Evolutionary conservation across 306 rosid genomes (phyloP).

Genomic region (Trifolium repens): DNA sequence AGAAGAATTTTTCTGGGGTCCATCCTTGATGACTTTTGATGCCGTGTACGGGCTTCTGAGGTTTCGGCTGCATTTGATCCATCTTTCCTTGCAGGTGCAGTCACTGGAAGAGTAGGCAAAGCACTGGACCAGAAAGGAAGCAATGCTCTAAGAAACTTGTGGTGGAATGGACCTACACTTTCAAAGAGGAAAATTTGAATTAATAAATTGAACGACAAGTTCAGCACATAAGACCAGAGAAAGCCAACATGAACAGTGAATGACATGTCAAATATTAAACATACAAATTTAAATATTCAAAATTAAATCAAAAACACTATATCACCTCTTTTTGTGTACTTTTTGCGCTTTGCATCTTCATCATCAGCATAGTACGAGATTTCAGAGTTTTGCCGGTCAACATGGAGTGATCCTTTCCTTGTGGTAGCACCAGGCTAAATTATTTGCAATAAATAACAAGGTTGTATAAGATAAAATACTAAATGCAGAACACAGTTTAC

Average conservation of each 20-base stretch:
- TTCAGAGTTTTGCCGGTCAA: conserved; percentile 87
- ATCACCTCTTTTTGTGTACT: conserved; percentile 88
- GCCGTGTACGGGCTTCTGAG: conserved; percentile 79
- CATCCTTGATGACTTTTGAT: conserved; percentile 87
- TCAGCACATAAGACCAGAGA: conserved; percentile 32
- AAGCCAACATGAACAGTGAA: conserved; percentile 7
- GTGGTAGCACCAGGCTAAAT: conserved; percentile 96
- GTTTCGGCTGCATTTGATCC: conserved; percentile 57
- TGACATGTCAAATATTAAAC: conserved; percentile 20
- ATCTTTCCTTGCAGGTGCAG: conserved; percentile 86
- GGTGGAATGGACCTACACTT: conserved; percentile 80
- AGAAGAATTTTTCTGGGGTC: conserved; percentile 99
- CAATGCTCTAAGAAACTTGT: conserved; percentile 88
- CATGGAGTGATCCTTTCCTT: conserved; percentile 72
- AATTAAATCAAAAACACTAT: conserved; percentile 23
- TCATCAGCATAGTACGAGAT: conserved; percentile 92
- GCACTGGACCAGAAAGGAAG: conserved; percentile 97
- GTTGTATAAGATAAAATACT: conserved; percentile 33
- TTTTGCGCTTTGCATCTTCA: conserved; percentile 84
- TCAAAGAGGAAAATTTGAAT: conserved; percentile 38
- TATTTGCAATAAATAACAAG: conserved; percentile 41
- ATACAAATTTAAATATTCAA: conserved; percentile 2
- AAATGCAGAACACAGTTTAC: conserved; percentile 23
- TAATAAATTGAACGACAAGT: conserved; percentile 36
- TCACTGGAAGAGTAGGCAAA: conserved; percentile 92